Evolutionary conservation across 2,329 filamentous ascomycete species (phyloP).

Genomic region (Huntiella savannae): DNA sequence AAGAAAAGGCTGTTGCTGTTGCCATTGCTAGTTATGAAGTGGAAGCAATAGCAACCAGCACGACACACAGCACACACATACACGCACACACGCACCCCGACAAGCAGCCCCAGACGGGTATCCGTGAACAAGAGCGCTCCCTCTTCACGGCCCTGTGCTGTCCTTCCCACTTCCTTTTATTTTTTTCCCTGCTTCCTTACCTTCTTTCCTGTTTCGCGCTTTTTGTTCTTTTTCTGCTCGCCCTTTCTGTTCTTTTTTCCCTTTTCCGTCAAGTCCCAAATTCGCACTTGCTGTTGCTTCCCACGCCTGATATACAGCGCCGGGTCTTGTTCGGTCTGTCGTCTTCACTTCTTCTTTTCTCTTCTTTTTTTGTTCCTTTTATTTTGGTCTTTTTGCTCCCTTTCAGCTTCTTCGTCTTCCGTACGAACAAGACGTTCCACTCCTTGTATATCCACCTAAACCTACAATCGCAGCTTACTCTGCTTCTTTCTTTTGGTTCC

Average conservation of each 20-base stretch:
- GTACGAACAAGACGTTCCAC: slow-evolving; percentile 1
- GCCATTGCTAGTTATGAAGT: not conserved
- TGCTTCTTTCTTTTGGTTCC: slow-evolving; percentile 2
- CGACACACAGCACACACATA: too few relatives aligned
- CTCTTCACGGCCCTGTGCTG: too few relatives aligned
- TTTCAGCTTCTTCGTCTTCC: slow-evolving; percentile 1
- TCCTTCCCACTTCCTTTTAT: not conserved
- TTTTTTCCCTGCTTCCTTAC: not conserved
- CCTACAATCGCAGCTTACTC: not conserved
- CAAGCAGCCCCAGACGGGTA: too few relatives aligned
- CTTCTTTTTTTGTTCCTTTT: slow-evolving; percentile 4
- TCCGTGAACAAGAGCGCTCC: too few relatives aligned
- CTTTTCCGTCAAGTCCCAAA: slow-evolving; percentile 3
- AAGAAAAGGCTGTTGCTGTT: not conserved
- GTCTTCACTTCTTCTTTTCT: not conserved
- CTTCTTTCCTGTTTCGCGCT: not conserved
- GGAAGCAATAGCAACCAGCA: too few relatives aligned
- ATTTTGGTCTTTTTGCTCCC: slow-evolving; percentile 1
- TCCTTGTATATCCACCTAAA: not conserved
- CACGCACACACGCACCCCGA: too few relatives aligned
- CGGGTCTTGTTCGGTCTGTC: not conserved
- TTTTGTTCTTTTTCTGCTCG: slow-evolving; percentile 6
- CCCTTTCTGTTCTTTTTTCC: slow-evolving; percentile 2
- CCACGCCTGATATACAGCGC: not conserved
- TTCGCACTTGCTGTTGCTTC: slow-evolving; percentile 3